A percentile compares a stretch with the other conserved stretches of the same genome.
Evolutionary conservation across 768 basidiomycete species (phyloP).

Genomic region (Trametes cubensis): DNA sequence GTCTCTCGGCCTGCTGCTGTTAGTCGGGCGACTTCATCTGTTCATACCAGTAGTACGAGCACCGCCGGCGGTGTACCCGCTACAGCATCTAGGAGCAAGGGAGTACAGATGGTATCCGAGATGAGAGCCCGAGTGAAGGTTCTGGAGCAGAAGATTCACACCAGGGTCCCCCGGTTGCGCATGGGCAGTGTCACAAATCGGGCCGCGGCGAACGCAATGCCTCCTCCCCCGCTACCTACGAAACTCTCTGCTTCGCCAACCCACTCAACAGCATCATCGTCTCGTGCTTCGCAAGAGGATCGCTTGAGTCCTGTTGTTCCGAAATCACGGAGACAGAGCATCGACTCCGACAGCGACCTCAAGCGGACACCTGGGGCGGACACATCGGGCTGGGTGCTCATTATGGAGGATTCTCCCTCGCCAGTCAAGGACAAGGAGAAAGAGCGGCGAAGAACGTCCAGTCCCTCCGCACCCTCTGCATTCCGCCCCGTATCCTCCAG

Average conservation of each 20-base stretch:
- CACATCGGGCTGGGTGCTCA: slow-evolving; percentile 82
- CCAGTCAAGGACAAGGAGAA: slow-evolving; percentile 60
- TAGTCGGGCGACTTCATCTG: slow-evolving; percentile 40
- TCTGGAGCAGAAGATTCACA: slow-evolving; percentile 85
- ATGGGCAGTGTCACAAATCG: slow-evolving; percentile 76
- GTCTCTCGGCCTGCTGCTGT: slow-evolving; percentile 39
- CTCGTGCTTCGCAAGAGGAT: slow-evolving; percentile 34
- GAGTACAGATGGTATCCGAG: slow-evolving; percentile 91
- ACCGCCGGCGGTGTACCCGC: slow-evolving; percentile 36
- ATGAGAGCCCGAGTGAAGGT: slow-evolving; percentile 85
- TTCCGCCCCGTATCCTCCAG: slow-evolving; percentile 53
- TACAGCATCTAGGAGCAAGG: slow-evolving; percentile 70
- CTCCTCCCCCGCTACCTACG: slow-evolving; percentile 24
- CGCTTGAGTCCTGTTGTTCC: slow-evolving; percentile 18
- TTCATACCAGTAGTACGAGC: slow-evolving; percentile 36
- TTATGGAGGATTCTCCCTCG: slow-evolving; percentile 85
- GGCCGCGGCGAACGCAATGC: slow-evolving; percentile 43
- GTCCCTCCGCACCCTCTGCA: slow-evolving; percentile 54
- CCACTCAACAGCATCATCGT: slow-evolving; percentile 26
- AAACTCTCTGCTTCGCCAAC: slow-evolving; percentile 28
- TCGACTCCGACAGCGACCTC: slow-evolving; percentile 37
- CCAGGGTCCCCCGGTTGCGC: slow-evolving; percentile 80
- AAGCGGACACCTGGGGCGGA: slow-evolving; percentile 57
- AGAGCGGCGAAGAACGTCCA: slow-evolving; percentile 62
- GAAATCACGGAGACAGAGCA: slow-evolving; percentile 29